Evolutionary conservation across 1,139 yeast genomes (phyloP), one percentile per base, ranked within the genome.

Genomic region (Debaryomycetaceae sp.): DNA sequence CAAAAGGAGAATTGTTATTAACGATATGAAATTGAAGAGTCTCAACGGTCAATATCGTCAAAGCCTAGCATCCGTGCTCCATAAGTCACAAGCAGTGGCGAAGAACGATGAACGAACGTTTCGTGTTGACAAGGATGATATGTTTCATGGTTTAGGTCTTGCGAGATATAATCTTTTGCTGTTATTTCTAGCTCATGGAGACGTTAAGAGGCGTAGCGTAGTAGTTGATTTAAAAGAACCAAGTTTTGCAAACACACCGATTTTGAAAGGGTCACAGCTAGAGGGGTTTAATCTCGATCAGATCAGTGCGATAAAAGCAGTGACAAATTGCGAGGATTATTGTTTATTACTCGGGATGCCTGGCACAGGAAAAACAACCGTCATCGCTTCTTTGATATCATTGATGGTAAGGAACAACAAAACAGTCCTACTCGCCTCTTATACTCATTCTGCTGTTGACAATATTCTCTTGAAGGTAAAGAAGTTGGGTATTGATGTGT

Each of bases 301-400:
- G 58, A 50, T 68, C 5, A 54, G 50, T 1, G 98, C 98, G 0
- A 74, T 93, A 38, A 75, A 80, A 9, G 78, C 75, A 51, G 89
- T 82, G 0, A 60, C 89, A 43, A 62, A 75, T 17, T 77, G 95
- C 0, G 65, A 83, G 42, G 96, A 91, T 59, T 93, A 87, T 59
- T 73, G 93, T 2, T 70, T 93, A 51, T 79, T 93, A 33, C 67
- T 91, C 46, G 99, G 99, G 1, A 93, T 95, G 99, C 99, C 99
- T 0, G 99, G 99, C 2, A 93, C 99, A 0, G 99, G 99, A 13
- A 93, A 95, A 59, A 93, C 99, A 0, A 91, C 98, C 0, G 86
- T 91, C 0, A 88, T 93, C 47, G 88, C 95, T 0, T 83, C 85
- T 40, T 61, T 93, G 13, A 85, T 91, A 39, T 72, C 76, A 47